Conservation (phyloP, 225 moss, liverwort and hornwort species). For the Straminergon stramineum region DNA sequence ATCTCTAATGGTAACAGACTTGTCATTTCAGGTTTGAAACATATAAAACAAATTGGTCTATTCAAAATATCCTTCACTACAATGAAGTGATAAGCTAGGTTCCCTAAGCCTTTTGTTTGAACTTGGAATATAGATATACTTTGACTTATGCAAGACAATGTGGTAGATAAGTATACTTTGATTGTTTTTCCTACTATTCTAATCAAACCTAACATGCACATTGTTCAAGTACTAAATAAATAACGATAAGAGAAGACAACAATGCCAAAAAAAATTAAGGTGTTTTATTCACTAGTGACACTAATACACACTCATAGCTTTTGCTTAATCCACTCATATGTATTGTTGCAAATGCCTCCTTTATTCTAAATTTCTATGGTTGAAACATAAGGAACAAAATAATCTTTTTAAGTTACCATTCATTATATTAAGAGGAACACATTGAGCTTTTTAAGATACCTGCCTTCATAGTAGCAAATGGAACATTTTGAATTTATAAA, state of each 20-base stretch:
- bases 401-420: neutral
- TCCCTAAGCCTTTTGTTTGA: neutral
- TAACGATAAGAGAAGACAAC: neutral
- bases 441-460: neutral
- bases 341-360: neutral
- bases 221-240: neutral
- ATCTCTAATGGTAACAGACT: neutral
- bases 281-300: neutral
- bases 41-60: too few species aligned
- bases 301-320: neutral
- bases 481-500: neutral
- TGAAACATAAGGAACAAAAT: neutral
- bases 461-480: neutral
- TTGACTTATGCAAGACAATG: accelerated
- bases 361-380: neutral
- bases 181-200: neutral
- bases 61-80: neutral
- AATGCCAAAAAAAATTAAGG: accelerated
- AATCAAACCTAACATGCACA: neutral
- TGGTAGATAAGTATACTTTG: neutral
- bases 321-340: accelerated
- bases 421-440: neutral
- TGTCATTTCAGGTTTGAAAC: too few species aligned
- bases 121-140: neutral
- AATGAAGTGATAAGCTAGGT: accelerated